A percentile compares a stretch with the other conserved stretches of the same genome.
Conservation (phyloP, 371 early-diverging fungal species). For the Coemansia sp. region DNA sequence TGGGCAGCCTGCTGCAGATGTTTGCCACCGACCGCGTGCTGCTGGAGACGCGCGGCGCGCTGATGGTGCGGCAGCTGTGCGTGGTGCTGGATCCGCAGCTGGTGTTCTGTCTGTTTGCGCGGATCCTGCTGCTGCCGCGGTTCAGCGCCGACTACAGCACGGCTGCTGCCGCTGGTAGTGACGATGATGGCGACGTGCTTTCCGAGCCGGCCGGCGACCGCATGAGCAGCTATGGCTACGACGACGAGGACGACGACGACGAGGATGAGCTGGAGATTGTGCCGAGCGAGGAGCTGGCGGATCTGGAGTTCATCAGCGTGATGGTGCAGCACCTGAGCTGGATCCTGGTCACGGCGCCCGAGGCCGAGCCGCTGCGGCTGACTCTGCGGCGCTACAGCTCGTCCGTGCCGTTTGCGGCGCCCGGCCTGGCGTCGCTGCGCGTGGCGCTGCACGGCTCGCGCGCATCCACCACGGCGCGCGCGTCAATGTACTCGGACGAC, state of each 20-base stretch:
- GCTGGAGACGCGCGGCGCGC: slow-evolving; percentile 77
- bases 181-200: too few species aligned
- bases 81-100: slow-evolving; percentile 80
- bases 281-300: slow-evolving; percentile 7
- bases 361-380: slow-evolving; percentile 55
- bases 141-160: slow-evolving; percentile 14
- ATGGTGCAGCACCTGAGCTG: slow-evolving; percentile 94
- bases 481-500: neutral
- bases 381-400: slow-evolving; percentile 38
- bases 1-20: slow-evolving; percentile 74
- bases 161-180: too few species aligned
- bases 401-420: neutral
- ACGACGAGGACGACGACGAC: neutral
- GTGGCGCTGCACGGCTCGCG: neutral
- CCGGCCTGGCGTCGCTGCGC: slow-evolving; percentile 10
- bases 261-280: neutral
- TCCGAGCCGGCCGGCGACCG: neutral
- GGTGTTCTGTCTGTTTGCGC: slow-evolving; percentile 72
- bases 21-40: slow-evolving; percentile 85
- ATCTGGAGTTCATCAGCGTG: slow-evolving; percentile 76
- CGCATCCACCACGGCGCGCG: neutral
- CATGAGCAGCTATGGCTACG: neutral
- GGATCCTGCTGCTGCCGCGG: slow-evolving; percentile 21
- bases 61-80: slow-evolving; percentile 90
- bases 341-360: slow-evolving; percentile 88